These are phyloP conservation scores for Metarhizium humberi DNA, from an alignment of 2,329 filamentous ascomycete genomes.

Conservation along the genomic window DNA sequence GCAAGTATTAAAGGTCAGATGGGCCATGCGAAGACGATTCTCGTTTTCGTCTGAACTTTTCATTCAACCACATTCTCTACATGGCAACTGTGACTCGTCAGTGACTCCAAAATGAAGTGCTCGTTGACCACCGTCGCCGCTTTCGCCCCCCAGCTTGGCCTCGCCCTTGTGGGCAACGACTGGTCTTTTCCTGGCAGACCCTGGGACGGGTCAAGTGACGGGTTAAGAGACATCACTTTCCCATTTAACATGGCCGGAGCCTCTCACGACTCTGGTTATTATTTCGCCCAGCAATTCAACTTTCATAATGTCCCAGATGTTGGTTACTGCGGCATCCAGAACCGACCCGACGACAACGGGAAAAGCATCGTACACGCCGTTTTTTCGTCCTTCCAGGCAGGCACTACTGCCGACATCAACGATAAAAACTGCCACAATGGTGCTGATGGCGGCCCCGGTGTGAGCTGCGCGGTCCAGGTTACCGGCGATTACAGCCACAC, in stretches of 20 bases:
- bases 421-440: conserved; percentile 12
- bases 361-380: conserved; percentile 8
- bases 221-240: conserved; percentile 13
- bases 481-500: conserved; percentile 8
- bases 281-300: conserved; percentile 15
- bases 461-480: conserved; percentile 12
- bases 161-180: conserved; percentile 1
- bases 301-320: conserved; percentile 6
- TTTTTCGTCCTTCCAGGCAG: conserved; percentile 11
- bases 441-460: conserved; percentile 15
- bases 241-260: conserved; percentile 12
- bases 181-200: conserved; percentile 5
- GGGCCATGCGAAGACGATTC: no score
- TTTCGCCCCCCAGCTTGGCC: conserved; percentile 1
- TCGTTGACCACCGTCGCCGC: neutral
- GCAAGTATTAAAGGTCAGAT: no score
- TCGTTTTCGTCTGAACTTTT: no score
- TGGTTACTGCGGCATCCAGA: conserved; percentile 14
- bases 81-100: no score
- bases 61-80: no score
- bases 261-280: conserved; percentile 11
- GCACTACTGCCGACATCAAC: conserved; percentile 3
- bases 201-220: conserved; percentile 5
- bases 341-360: conserved; percentile 7
- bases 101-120: neutral